Evolutionary conservation across 2,329 filamentous ascomycete species (phyloP), one percentile per base, ranked within the genome.

Genomic region (Fusarium secorum): DNA sequence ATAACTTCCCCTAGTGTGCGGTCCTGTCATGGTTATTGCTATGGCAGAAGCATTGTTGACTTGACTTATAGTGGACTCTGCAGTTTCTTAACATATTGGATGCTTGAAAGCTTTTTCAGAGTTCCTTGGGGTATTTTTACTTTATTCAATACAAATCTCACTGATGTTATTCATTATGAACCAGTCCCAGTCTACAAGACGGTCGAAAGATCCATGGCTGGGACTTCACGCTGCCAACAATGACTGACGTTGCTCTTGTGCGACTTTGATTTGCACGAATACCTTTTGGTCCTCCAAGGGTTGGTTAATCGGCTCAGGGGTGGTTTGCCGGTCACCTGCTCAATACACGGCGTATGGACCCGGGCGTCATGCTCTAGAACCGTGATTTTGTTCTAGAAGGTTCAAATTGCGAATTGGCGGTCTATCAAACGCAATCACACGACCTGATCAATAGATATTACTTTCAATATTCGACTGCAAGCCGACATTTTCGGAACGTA

Each of bases 381-480:
- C 49, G 41, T 32, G 57, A 9, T 41, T 54, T 45, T 57, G 44
- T 73, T 72, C 70, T 71, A 72, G 70, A 72, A 72, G 51, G 42
- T 67, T 59, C 55, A 60, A 39, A 41, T 41, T 67, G 24, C 39
- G 64, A 62, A 63, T 62, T 68, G n/a, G 64, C 49, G 64, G 64
- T 70, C 53, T 71, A 32, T 42, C 32, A 65, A 30, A 48, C 41
- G 36, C 46, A 63, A 51, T 56, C 64, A 66, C 46, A 61, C 41
- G 39, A 42, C 30, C 17, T 61, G 24, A 20, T 52, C 22, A 28
- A 32, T 26, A 11, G 17, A 35, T 13, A 20, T n/a, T 49, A 10
- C 30, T 30, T 18, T 28, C 36, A 35, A n/a, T 30, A 24, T 28
- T 17, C 17, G 30, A 44, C 35, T 53, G 11, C 22, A 26, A 51